Evolutionary conservation across 106 monocot genomes (phyloP).

Genomic region (Platanthera zijinensis): DNA sequence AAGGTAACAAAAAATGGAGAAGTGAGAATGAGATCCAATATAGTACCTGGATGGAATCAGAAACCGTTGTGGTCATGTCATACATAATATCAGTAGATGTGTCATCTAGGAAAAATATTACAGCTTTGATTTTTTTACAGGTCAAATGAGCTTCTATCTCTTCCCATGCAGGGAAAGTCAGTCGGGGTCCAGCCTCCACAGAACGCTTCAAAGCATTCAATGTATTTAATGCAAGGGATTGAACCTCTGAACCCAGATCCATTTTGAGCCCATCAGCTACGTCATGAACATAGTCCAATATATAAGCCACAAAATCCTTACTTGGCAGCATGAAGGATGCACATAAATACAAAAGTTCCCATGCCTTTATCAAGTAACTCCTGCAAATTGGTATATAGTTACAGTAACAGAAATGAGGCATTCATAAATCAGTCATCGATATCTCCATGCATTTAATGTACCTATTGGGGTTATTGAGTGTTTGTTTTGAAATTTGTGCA

Average conservation of each 20-base stretch:
- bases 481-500: slow-evolving; percentile 90
- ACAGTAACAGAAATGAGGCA: not conserved
- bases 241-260: slow-evolving; percentile 48
- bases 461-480: slow-evolving; percentile 88
- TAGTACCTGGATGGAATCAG: slow-evolving; percentile 89
- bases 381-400: slow-evolving; percentile 25
- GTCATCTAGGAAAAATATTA: slow-evolving; percentile 94
- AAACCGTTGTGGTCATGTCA: slow-evolving; percentile 93
- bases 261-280: slow-evolving; percentile 61
- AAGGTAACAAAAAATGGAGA: not conserved
- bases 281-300: slow-evolving; percentile 84
- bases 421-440: not conserved
- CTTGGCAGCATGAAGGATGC: slow-evolving; percentile 89
- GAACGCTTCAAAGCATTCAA: slow-evolving; percentile 80
- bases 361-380: slow-evolving; percentile 58
- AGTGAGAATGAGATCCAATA: not conserved
- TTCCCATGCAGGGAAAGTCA: slow-evolving; percentile 64
- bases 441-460: slow-evolving; percentile 13
- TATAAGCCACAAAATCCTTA: slow-evolving; percentile 83
- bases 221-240: slow-evolving; percentile 75
- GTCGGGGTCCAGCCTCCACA: slow-evolving; percentile 78
- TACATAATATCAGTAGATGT: slow-evolving; percentile 95
- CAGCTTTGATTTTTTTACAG: slow-evolving; percentile 68
- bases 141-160: slow-evolving; percentile 92
- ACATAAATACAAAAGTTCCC: slow-evolving; percentile 95